phyloP scores from a whole-genome alignment of 73 alveolate genomes.

The Halteria grandinella region DNA sequence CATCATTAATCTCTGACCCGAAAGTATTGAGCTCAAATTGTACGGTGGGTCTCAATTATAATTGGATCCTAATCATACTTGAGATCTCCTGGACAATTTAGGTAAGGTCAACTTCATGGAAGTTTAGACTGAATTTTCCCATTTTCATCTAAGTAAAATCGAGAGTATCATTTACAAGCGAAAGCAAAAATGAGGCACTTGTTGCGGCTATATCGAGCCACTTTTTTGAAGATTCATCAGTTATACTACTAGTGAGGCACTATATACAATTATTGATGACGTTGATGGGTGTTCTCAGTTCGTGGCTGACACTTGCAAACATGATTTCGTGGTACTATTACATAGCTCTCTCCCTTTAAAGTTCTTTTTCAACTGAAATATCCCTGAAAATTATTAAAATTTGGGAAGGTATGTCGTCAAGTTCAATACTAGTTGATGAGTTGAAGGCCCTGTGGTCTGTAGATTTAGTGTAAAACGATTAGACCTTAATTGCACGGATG shows the following conservation, averaged over 20 bases:
- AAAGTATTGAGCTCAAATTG: no score
- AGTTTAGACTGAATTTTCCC: background rate
- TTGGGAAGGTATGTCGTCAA: no score
- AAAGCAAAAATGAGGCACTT: background rate
- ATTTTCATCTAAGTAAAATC: background rate
- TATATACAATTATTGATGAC: slow-evolving; percentile 20
- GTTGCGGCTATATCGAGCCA: slow-evolving; percentile 26
- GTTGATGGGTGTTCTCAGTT: slow-evolving; percentile 57
- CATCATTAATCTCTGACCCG: no score
- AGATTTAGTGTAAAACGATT: background rate
- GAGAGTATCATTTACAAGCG: background rate
- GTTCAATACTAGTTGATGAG: no score
- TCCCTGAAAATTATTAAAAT: slow-evolving; percentile 23
- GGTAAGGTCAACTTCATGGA: background rate
- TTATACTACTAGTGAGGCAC: background rate
- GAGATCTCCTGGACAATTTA: slow-evolving; percentile 5
- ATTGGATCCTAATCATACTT: background rate
- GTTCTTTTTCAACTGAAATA: slow-evolving; percentile 14
- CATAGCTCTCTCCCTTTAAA: slow-evolving; percentile 43
- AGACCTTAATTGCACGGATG: background rate
- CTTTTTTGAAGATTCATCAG: background rate
- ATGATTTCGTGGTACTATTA: slow-evolving; percentile 50
- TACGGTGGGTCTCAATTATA: background rate
- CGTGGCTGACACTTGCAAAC: slow-evolving; percentile 65
- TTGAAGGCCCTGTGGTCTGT: no score